A percentile compares a stretch with the other conserved stretches of the same genome.
Evolutionary conservation across 306 rosid species (phyloP).

Genomic region (Calophaca sinica): DNA sequence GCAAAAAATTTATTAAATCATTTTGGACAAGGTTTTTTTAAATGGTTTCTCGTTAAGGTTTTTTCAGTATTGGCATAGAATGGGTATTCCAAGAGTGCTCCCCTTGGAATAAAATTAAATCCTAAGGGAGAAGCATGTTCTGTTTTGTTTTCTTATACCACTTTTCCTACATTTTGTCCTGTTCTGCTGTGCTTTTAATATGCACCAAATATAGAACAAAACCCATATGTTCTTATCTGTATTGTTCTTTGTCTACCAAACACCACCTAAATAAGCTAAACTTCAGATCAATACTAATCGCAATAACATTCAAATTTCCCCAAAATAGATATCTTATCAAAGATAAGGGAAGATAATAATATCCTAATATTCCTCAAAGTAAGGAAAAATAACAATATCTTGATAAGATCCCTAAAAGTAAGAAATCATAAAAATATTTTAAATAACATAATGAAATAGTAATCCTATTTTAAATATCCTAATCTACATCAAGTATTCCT

Average conservation of each 20-base stretch:
- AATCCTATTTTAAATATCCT: background rate
- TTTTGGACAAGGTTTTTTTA: slow-evolving; percentile 27
- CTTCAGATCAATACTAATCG: background rate
- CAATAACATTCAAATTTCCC: background rate
- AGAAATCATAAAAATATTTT: too few relatives aligned
- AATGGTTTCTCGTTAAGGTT: background rate
- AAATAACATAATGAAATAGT: too few relatives aligned
- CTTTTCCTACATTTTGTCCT: background rate
- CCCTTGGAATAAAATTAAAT: background rate
- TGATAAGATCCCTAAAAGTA: background rate
- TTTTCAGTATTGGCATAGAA: background rate
- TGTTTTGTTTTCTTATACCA: background rate
- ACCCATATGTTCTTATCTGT: background rate
- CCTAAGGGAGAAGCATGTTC: background rate
- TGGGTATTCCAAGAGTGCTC: background rate
- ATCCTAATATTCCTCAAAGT: background rate
- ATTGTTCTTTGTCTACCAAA: background rate
- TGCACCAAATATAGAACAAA: slow-evolving; percentile 13
- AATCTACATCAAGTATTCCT: background rate
- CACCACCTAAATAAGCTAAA: background rate
- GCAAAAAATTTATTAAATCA: slow-evolving; percentile 15
- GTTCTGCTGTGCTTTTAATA: background rate
- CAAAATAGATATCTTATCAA: background rate
- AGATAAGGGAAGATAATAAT: background rate
- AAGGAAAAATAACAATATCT: background rate